Conservation (phyloP, 78 protist genomes). For the Thecamonas trahens region DNA sequence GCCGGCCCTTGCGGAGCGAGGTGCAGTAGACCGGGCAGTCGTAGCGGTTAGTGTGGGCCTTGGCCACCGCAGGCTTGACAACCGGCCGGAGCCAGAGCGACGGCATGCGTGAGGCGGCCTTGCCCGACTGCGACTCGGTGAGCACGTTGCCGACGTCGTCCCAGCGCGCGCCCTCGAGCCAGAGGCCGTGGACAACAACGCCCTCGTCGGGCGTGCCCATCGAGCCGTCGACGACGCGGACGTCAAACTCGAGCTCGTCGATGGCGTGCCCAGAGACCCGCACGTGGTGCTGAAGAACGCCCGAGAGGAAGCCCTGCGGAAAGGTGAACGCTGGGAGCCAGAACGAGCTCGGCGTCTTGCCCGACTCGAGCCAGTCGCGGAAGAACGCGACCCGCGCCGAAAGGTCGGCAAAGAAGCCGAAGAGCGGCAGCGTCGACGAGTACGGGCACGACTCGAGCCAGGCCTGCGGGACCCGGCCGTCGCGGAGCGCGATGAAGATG, state of each 20-base stretch:
- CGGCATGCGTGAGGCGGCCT: constrained; percentile 23
- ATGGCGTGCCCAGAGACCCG: constrained; percentile 17
- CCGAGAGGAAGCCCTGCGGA: constrained; percentile 87
- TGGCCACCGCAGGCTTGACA: neutral
- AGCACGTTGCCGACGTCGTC: constrained; percentile 1
- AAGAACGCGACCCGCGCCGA: constrained; percentile 34
- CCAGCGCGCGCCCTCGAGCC: constrained; percentile 68
- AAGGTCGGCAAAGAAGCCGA: constrained; percentile 43
- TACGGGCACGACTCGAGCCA: constrained; percentile 49
- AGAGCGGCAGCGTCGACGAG: constrained; percentile 54
- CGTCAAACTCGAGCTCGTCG: constrained; percentile 17
- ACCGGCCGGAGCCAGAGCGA: constrained; percentile 16
- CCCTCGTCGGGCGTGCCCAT: constrained; percentile 14
- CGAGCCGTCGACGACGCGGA: neutral
- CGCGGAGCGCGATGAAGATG: constrained; percentile 6
- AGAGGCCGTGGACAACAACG: constrained; percentile 48
- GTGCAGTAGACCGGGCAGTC: constrained; percentile 51
- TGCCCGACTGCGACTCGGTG: constrained; percentile 26
- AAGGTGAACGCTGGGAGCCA: constrained; percentile 85
- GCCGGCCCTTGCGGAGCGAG: constrained; percentile 39
- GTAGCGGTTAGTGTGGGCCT: constrained; percentile 2
- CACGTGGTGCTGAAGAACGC: constrained; percentile 49
- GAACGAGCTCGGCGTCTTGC: constrained; percentile 42
- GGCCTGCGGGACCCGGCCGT: constrained; percentile 18
- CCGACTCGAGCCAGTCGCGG: constrained; percentile 49